Percentiles rank a stretch among this genome's conserved stretches.
Evolutionary conservation across 2,329 filamentous ascomycete species (phyloP).

Genomic region (Tolypocladium cylindrosporum): DNA sequence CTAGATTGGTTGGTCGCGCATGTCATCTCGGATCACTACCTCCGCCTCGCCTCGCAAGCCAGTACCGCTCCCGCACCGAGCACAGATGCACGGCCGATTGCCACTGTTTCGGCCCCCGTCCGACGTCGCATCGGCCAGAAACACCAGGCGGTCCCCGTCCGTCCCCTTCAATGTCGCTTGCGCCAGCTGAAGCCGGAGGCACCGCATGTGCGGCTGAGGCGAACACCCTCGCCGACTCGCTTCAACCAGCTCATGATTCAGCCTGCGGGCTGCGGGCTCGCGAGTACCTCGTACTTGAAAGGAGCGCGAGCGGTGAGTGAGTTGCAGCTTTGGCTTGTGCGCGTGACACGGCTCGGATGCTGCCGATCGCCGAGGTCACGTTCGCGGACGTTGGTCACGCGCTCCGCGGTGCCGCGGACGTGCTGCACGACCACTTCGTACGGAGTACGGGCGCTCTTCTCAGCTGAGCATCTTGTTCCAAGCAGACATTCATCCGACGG

Average conservation of each 20-base stretch:
- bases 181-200: neutral
- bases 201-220: neutral
- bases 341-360: neutral
- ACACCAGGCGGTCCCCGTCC: neutral
- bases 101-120: neutral
- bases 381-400: neutral
- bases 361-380: neutral
- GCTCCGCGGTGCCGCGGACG: neutral
- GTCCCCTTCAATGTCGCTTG: neutral
- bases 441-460: neutral
- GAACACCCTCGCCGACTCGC: neutral
- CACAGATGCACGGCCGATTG: neutral
- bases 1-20: neutral
- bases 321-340: neutral
- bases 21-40: neutral
- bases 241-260: neutral
- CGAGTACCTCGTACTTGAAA: neutral
- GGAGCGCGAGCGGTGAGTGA: neutral
- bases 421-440: neutral
- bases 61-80: neutral
- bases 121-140: neutral
- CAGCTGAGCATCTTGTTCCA: neutral
- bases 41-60: neutral
- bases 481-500: neutral
- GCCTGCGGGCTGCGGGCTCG: neutral